Evolutionary conservation across 306 rosid genomes (phyloP).

Genomic region (Hylodesmum podocarpum): DNA sequence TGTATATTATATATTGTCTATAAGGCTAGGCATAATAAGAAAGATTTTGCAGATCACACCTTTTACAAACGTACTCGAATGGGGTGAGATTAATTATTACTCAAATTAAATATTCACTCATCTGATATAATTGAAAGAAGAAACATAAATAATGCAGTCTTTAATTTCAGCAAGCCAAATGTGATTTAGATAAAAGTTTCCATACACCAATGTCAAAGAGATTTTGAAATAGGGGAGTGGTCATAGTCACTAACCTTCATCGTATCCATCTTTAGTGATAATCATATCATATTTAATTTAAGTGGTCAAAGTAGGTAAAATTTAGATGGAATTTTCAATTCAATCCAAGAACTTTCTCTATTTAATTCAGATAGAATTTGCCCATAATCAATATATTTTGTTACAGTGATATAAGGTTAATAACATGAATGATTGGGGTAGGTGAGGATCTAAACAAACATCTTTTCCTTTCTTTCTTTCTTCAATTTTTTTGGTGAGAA

Average conservation of each 20-base stretch:
- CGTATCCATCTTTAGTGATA: conserved; percentile 8
- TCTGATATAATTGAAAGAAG: neutral
- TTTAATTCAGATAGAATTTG: too few species aligned
- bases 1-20: neutral
- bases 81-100: neutral
- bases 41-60: neutral
- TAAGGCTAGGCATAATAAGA: neutral
- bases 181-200: neutral
- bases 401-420: neutral
- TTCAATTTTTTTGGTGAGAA: neutral
- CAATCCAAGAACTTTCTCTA: neutral
- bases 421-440: neutral
- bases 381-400: neutral
- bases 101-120: neutral
- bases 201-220: neutral
- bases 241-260: neutral
- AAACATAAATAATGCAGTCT: neutral
- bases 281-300: conserved; percentile 9
- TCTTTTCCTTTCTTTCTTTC: neutral
- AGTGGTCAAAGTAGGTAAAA: conserved; percentile 18
- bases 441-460: neutral
- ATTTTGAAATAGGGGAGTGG: neutral
- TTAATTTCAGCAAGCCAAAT: neutral
- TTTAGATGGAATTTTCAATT: conserved; percentile 5
- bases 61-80: neutral